Base-by-base conservation (phyloP, 2,329 filamentous ascomycete species). In the Colletotrichum liriopes region DNA sequence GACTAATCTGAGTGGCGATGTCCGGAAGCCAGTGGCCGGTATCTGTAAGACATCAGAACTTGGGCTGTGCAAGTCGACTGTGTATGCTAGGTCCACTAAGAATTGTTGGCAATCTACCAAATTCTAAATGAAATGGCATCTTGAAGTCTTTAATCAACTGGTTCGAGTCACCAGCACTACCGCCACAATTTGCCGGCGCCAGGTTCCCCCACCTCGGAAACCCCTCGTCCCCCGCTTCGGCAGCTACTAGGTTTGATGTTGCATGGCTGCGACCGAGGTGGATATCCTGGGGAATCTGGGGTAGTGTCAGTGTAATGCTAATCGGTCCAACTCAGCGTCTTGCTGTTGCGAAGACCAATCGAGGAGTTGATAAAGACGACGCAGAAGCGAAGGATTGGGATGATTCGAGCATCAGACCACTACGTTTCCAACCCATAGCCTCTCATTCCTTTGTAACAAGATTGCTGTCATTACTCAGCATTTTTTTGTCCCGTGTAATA, bases 151-250 rank as follows among this genome's bases (percentile, higher is more conserved):
- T 12, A 16, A 49, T 37, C 26, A 41, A 2, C 56, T 12, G 23
- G 1, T 9, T 35, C 3, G 5, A 14, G 2, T 5, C 49, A 11
- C 8, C 3, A 62, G 43, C n/a, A 16, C 20, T 69, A 18, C 65
- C 69, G 52, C 58, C 52, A 8, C 20, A 39, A 64, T n/a, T 7
- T 60, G 52, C 59, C 65, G 69, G 7, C 9, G 16, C 23, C 18
- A 35, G 29, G 11, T 12, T 32, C 69, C 59, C 69, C 58, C 54
- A 67, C 32, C 39, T 26, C 65, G 69, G 58, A 69, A 72, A 18
- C 59, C 69, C 69, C 69, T 69, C 69, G 65, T 51, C 69, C 69
- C 69, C 69, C 69, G 59, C 65, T 68, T 47, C 65, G 65, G 69
- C 29, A 64, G n/a, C 54, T 37, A 43, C 12, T 14, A 45, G 37